These are phyloP conservation scores for Omphalotus guepiniiformis DNA, from an alignment of 768 basidiomycete genomes.

Conservation along the genomic window DNA sequence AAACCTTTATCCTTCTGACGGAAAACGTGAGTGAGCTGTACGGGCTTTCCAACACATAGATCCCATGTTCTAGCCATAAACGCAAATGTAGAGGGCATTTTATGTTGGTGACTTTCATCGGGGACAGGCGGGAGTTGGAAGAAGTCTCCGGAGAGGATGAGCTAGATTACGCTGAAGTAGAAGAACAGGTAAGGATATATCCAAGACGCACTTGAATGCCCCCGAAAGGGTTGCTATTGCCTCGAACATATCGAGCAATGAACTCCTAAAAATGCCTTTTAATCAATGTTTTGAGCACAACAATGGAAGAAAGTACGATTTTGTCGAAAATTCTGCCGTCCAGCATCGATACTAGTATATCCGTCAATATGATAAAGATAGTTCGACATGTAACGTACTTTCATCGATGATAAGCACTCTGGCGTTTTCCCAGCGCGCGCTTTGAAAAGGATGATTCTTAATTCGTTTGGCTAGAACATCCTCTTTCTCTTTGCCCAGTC, in stretches of 20 bases:
- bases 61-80: constrained; percentile 66
- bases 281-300: constrained; percentile 23
- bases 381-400: constrained; percentile 34
- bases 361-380: neutral
- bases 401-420: constrained; percentile 69
- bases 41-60: constrained; percentile 42
- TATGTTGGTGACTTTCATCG: constrained; percentile 29
- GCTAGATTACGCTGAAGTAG: constrained; percentile 28
- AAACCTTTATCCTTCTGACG: constrained; percentile 60
- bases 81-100: constrained; percentile 51
- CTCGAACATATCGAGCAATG: constrained; percentile 38
- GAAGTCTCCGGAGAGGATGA: constrained; percentile 75
- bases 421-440: constrained; percentile 47
- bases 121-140: constrained; percentile 77
- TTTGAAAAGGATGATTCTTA: constrained; percentile 9
- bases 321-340: constrained; percentile 70
- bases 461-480: constrained; percentile 38
- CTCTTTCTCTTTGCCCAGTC: constrained; percentile 48
- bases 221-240: constrained; percentile 49
- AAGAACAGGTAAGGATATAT: neutral
- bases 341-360: constrained; percentile 63
- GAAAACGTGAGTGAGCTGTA: constrained; percentile 61
- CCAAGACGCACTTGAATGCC: constrained; percentile 51
- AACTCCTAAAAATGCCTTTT: constrained; percentile 31
- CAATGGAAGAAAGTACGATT: constrained; percentile 39